A percentile compares a stretch with the other conserved stretches of the same genome.
Evolutionary conservation across 306 rosid genomes (phyloP).

Genomic region (Dalbergia cochinchinensis): DNA sequence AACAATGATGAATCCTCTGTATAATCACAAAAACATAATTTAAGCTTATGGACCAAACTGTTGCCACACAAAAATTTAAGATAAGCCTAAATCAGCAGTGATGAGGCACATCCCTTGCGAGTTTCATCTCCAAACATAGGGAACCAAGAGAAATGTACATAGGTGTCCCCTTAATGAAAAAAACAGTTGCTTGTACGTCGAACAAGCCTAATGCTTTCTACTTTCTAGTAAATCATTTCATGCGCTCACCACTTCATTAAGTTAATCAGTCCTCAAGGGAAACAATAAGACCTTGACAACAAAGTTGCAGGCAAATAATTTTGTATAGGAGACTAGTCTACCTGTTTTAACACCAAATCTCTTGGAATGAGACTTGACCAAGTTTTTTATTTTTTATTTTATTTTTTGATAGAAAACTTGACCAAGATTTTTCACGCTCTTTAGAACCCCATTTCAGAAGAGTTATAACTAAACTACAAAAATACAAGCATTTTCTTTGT

Average conservation of each 20-base stretch:
- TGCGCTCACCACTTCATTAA: background rate
- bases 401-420: too few relatives aligned
- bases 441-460: background rate
- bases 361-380: background rate
- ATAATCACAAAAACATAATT: background rate
- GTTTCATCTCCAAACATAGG: slow-evolving; percentile 18
- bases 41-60: background rate
- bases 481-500: background rate
- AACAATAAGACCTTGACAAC: background rate
- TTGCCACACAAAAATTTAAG: background rate
- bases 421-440: background rate
- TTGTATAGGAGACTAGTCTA: background rate
- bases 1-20: slow-evolving; percentile 10
- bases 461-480: slow-evolving; percentile 1
- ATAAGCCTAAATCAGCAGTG: slow-evolving; percentile 15
- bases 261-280: slow-evolving; percentile 15
- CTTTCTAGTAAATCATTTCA: background rate
- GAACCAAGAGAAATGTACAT: slow-evolving; percentile 11
- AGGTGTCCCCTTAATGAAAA: background rate
- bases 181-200: background rate
- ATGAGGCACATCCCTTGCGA: background rate
- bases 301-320: slow-evolving; percentile 7
- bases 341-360: slow-evolving; percentile 19
- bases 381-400: too few relatives aligned
- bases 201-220: slow-evolving; percentile 1